A percentile compares a stretch with the other conserved stretches of the same genome.
Conservation (phyloP, 2,329 filamentous ascomycete species). For the Pestalotiopsis fici region DNA sequence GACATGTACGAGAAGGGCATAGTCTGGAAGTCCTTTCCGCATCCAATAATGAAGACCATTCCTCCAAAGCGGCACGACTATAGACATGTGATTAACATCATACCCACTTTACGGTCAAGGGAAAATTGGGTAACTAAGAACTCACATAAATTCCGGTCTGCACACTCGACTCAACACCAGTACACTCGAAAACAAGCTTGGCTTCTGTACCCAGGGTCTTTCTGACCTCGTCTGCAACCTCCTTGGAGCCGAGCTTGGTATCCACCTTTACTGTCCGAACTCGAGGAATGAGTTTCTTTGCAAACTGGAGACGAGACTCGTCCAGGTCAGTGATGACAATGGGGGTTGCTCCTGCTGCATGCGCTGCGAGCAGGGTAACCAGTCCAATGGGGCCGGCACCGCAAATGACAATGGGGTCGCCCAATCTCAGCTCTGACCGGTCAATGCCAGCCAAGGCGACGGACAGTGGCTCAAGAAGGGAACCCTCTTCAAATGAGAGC, state of each 20-base stretch:
- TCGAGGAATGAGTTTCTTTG: background rate
- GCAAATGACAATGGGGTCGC: conserved; percentile 36
- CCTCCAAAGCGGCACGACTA: background rate
- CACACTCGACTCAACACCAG: background rate
- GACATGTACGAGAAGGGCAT: background rate
- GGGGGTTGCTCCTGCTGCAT: conserved; percentile 41
- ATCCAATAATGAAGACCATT: background rate
- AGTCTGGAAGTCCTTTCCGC: background rate
- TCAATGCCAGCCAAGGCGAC: conserved; percentile 46
- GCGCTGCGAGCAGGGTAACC: conserved; percentile 39
- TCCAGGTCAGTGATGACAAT: conserved; percentile 35
- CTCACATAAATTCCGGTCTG: background rate
- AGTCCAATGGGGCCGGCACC: conserved; percentile 37
- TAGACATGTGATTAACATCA: background rate
- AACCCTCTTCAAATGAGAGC: conserved; percentile 40
- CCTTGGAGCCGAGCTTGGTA: background rate
- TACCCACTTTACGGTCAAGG: background rate
- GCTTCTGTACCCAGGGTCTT: background rate
- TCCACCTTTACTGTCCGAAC: background rate
- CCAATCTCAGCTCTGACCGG: conserved; percentile 36
- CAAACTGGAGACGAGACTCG: background rate
- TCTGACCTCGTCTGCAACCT: background rate
- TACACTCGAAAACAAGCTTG: background rate
- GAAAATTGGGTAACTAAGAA: background rate
- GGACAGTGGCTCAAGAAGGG: conserved; percentile 47